Evolutionary conservation across 345 rosid species (phyloP), one percentile per base, ranked within the genome.

Genomic region (Populus pruinosa): DNA sequence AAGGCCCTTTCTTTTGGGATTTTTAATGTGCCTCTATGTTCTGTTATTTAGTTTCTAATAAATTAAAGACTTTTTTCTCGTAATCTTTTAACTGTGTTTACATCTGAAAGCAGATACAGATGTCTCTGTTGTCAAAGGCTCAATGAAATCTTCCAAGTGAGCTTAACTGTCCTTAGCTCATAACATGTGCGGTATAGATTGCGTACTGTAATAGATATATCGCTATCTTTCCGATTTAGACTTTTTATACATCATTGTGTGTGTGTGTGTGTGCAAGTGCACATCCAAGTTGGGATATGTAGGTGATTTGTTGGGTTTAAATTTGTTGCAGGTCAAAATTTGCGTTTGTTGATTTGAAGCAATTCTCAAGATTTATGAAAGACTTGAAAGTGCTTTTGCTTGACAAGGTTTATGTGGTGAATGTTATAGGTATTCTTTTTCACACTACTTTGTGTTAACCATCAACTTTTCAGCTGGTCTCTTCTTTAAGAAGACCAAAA

Each of bases 391-490:
- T 75, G 67, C 96, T 93, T 75, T 83, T 93, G 87, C 69, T 49
- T 5, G 90, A 90, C 27, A 92, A 86, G 85, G 90, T 92, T 72
- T 95, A 77, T 73, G 89, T 93, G 25, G 87, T 92, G 62, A 95
- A 90, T 79, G 87, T 90, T 82, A 85, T 93, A 75, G 99, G 99
- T 95, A 91, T 29, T 73, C 39, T 70, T 56, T 62, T n/a, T 16
- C 67, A 25, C 67, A 36, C 56, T 53, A 6, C 20, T 44, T n/a
- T 44, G 14, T 69, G 53, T 27, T 69, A 38, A 23, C 47, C 31
- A 43, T 3, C 55, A 69, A 69, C 72, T n/a, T 69, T 25, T 41
- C 64, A 33, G 47, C 70, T 67, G 11, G 11, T 69, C 18, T 69
- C 10, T n/a, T 39, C 27, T 69, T 41, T 21, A 33, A 0, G 0